Conservation (phyloP, 352 stramenopile genomes). For the Phytophthora hibernalis region DNA sequence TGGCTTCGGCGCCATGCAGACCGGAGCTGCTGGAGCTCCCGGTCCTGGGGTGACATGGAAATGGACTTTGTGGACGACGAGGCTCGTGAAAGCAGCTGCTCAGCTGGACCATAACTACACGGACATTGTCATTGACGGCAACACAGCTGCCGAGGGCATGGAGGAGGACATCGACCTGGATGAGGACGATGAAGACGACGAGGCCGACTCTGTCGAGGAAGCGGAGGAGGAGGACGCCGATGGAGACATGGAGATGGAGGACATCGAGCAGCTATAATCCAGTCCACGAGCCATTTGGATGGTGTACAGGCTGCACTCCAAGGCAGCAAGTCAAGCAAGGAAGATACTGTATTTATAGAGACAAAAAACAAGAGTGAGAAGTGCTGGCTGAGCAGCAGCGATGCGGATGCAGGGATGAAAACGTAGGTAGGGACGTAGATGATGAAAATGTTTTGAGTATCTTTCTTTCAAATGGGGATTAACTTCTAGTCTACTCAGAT, state of each 20-base stretch:
- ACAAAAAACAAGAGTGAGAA: slow-evolving; percentile 28
- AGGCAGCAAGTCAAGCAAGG: slow-evolving; percentile 23
- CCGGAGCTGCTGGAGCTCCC: slow-evolving; percentile 7
- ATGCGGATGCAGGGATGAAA: background rate
- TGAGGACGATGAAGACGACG: slow-evolving; percentile 73
- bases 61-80: slow-evolving; percentile 88
- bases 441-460: slow-evolving; percentile 41
- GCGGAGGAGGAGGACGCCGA: slow-evolving; percentile 76
- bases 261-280: slow-evolving; percentile 46
- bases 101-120: slow-evolving; percentile 90
- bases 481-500: slow-evolving; percentile 42
- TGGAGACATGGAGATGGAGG: slow-evolving; percentile 79
- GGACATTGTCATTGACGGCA: slow-evolving; percentile 87
- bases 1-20: slow-evolving; percentile 36
- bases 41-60: slow-evolving; percentile 47
- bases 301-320: background rate
- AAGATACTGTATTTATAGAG: slow-evolving; percentile 81
- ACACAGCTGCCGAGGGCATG: slow-evolving; percentile 50
- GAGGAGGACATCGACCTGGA: slow-evolving; percentile 76
- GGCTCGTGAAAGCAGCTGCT: slow-evolving; percentile 82
- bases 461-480: slow-evolving; percentile 42
- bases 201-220: slow-evolving; percentile 71
- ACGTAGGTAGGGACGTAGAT: background rate
- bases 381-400: no score
- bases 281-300: slow-evolving; percentile 10